Evolutionary conservation across 164 flowering plant genomes (phyloP), one percentile per base, ranked within the genome.

Genomic region (Amborella trichopoda): DNA sequence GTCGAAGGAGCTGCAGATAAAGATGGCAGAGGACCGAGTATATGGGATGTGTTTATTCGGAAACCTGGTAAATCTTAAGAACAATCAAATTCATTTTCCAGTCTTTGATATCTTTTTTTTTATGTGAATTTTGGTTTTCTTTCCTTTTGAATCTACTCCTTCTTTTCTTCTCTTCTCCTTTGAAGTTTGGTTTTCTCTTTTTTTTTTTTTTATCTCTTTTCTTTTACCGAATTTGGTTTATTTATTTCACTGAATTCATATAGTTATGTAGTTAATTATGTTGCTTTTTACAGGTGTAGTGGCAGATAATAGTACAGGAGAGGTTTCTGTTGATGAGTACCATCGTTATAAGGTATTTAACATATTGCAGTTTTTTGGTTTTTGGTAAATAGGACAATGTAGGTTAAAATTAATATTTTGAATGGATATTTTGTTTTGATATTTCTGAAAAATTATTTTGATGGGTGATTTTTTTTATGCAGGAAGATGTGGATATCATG

Each of bases 401-500:
- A n/a, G n/a, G n/a, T n/a, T n/a, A n/a, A n/a, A n/a, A n/a, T n/a
- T n/a, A n/a, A n/a, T n/a, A n/a, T n/a, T n/a, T n/a, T n/a, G n/a
- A n/a, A n/a, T n/a, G n/a, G n/a, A n/a, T n/a, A n/a, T n/a, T n/a
- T n/a, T n/a, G n/a, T n/a, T n/a, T n/a, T n/a, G n/a, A n/a, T n/a
- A n/a, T n/a, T n/a, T n/a, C n/a, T n/a, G n/a, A n/a, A n/a, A n/a
- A n/a, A n/a, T n/a, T n/a, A 5, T 1, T 37, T 37, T 37, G 0
- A 14, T 37, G 40, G 14, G 14, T 20, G 9, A 8, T 30, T 30
- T 40, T 40, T 50, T 32, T 27, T 19, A 34, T 44, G 44, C 69
- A 70, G 72, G 60, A 64, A 46, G 75, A 70, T 58, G 49, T 70
- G 27, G 46, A 64, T 38, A 32, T 70, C 26, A 58, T 70, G 63